Base-by-base conservation (phyloP, 164 flowering plant species). In the Paratinospora sagittata region DNA sequence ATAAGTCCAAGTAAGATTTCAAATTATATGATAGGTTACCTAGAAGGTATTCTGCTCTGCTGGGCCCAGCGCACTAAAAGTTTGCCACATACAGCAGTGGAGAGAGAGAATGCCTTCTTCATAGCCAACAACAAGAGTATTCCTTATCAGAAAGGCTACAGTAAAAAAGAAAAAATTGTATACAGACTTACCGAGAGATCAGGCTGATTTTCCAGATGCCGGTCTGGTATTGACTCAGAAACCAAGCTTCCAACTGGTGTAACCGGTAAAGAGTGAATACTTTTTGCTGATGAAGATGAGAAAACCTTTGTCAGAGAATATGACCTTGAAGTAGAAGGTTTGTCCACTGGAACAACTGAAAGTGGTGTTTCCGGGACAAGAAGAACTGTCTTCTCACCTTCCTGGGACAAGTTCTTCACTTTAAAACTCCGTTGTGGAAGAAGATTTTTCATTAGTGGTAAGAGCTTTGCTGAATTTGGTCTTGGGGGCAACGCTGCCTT, bases 401-500 rank as follows among this genome's bases (percentile, higher is more conserved):
- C 89, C 10, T 80, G 81, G 11, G 72, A 55, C 57, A 71, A 55
- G 73, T 52, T 78, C 69, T 86, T 85, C 16, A 60, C 78, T 67
- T 70, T 83, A 37, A 85, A 75, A 80, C 89, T 90, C 77, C 78
- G 77, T 61, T 86, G 89, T 4, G 89, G 82, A 74, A 88, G 83
- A 75, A 90, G 63, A 81, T 78, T 85, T 76, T 73, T 88, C 75
- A 85, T 74, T 39, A 88, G 83, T 27, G 89, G 71, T 73, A 70
- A 84, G 61, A 80, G 73, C 74, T 83, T 87, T 19, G 85, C 84
- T 30, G 92, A 85, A 80, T 57, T 76, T 69, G 96, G 90, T 71
- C 88, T 82, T 16, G 91, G 96, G 0, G 96, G 92, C 62, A 90
- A 79, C 61, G 89, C 88, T 14, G 84, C 74, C 82, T 81, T 88